Conservation (phyloP, 2,329 filamentous ascomycete genomes). For the Microsporum audouinii region DNA sequence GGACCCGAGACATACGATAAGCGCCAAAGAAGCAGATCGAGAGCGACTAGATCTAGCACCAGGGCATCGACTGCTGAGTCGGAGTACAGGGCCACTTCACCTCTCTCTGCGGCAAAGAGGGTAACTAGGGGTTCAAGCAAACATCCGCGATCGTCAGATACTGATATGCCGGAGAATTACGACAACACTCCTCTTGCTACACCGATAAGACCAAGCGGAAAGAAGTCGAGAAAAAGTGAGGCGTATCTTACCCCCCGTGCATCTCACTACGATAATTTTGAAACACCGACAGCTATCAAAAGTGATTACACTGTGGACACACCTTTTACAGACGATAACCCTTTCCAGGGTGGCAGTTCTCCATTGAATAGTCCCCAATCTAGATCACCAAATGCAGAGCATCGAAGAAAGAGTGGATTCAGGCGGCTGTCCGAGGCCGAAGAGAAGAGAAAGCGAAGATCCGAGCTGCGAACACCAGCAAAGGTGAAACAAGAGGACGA, state of each 20-base stretch:
- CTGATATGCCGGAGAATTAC: constrained; percentile 38
- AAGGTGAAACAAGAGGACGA: constrained; percentile 42
- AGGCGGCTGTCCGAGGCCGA: constrained; percentile 27
- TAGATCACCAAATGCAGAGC: constrained; percentile 20
- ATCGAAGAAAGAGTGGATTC: constrained; percentile 44
- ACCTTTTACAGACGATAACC: constrained; percentile 80
- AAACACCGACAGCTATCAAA: constrained; percentile 33
- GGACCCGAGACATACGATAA: constrained; percentile 36
- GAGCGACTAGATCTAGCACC: constrained; percentile 28
- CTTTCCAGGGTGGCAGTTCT: constrained; percentile 79
- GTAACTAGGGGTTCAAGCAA: constrained; percentile 37
- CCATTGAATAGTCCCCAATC: constrained; percentile 44
- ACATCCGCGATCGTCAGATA: constrained; percentile 42
- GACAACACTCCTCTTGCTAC: constrained; percentile 23
- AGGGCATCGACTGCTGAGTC: constrained; percentile 34
- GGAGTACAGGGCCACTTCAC: constrained; percentile 23
- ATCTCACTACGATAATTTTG: constrained; percentile 12
- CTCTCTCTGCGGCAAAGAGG: constrained; percentile 38
- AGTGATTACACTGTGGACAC: constrained; percentile 42
- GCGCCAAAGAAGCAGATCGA: constrained; percentile 42
- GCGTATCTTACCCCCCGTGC: constrained; percentile 23
- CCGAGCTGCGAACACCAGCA: constrained; percentile 21
- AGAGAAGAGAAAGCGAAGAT: constrained; percentile 21
- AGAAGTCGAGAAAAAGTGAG: constrained; percentile 43
- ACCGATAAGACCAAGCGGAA: constrained; percentile 36